These are phyloP conservation scores for Mucor sp. DNA, from an alignment of 371 early-diverging fungal species.

Conservation along the genomic window DNA sequence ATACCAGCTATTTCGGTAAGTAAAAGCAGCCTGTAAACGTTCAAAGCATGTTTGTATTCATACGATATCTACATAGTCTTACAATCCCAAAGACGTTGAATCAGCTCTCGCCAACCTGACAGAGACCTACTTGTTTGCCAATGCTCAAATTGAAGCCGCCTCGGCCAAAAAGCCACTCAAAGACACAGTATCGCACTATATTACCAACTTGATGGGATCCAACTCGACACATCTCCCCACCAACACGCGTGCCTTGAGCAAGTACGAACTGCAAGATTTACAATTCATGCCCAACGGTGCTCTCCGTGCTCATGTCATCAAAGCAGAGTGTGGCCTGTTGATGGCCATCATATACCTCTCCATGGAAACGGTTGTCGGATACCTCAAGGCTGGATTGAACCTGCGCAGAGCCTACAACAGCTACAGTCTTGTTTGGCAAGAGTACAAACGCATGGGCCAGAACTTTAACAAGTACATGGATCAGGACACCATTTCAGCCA, in stretches of 20 bases:
- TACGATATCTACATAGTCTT: conserved; percentile 42
- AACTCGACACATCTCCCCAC: conserved; percentile 44
- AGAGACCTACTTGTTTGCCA: conserved; percentile 51
- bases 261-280: conserved; percentile 26
- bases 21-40: neutral
- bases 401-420: conserved; percentile 56
- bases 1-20: conserved; percentile 26
- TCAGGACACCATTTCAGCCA: conserved; percentile 43
- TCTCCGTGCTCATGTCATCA: conserved; percentile 61
- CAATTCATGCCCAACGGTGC: conserved; percentile 57
- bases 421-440: conserved; percentile 53
- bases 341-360: conserved; percentile 58
- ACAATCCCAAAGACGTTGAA: conserved; percentile 51
- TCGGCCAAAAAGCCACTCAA: conserved; percentile 49
- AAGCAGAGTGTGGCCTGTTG: conserved; percentile 59
- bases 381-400: conserved; percentile 64
- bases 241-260: conserved; percentile 35
- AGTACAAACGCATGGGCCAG: conserved; percentile 53
- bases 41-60: neutral
- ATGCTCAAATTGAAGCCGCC: conserved; percentile 54
- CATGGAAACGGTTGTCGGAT: conserved; percentile 60
- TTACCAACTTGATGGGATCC: conserved; percentile 42
- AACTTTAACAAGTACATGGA: conserved; percentile 42
- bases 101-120: conserved; percentile 46
- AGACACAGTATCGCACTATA: conserved; percentile 40